Evolutionary conservation across 1,139 yeast species (phyloP), one percentile per base, ranked within the genome.

Genomic region (Meyerozyma guilliermondii): DNA sequence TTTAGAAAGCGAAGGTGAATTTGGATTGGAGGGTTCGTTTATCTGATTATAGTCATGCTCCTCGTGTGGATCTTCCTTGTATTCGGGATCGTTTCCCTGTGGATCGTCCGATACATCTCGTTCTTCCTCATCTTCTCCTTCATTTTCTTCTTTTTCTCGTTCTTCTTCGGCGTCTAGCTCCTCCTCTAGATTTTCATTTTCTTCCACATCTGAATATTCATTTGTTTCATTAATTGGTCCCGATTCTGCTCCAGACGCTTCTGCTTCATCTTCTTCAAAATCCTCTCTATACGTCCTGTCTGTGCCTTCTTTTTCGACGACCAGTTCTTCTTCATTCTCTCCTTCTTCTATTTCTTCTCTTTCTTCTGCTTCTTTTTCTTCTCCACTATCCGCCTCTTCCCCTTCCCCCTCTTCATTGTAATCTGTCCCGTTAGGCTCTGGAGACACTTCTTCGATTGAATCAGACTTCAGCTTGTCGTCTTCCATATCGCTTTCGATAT

Each of bases 1-100:
- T 6, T 20, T 20, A 6, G 7, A 4, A 6, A 7, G 22, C 7
- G 18, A n/a, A 26, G 28, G 28, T 11, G 28, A 26, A 26, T 26
- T 26, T n/a, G 28, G 13, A n/a, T 4, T n/a, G 11, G 28, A 26
- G 13, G 28, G 28, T 10, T n/a, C 13, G 28, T 26, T n/a, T 5
- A 26, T 10, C 28, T 26, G 11, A 13, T 26, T 5, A 7, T 26
- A 26, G 13, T 26, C 28, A 7, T 26, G 28, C 28, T 33, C 24
- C 16, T 17, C 36, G 5, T 33, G 14, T 10, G 5, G 5, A 7
- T 16, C 36, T 33, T 6, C 16, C 7, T 9, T 22, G n/a, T 5
- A 22, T 33, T 16, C 16, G 22, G 22, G 22, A 20, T 20, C 22
- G 5, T 33, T 23, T 18, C 47, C 49, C 14, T 53, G 5, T 26